A percentile compares a stretch with the other conserved stretches of the same genome.
Evolutionary conservation across 169 alveolate species (phyloP).

Genomic region (Plasmodium inui): DNA sequence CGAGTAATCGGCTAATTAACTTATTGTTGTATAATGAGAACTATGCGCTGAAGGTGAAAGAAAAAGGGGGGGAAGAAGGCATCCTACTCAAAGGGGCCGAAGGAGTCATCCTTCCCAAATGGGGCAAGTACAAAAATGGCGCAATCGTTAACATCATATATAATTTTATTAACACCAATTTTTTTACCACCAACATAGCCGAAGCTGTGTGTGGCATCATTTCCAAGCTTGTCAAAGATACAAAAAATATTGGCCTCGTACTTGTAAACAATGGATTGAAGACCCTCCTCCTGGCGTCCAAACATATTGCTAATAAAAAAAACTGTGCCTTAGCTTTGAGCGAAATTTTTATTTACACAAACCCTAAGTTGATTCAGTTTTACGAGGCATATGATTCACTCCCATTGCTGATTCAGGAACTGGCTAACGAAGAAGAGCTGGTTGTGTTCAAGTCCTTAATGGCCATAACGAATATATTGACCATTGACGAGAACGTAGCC

Average conservation of each 20-base stretch:
- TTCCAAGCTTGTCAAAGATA: constrained; percentile 43
- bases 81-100: neutral
- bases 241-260: constrained; percentile 48
- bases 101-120: neutral
- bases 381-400: constrained; percentile 76
- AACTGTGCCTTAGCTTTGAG: constrained; percentile 64
- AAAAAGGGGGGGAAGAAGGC: neutral
- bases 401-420: constrained; percentile 52
- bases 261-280: constrained; percentile 70
- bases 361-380: constrained; percentile 69
- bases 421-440: constrained; percentile 49
- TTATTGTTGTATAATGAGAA: constrained; percentile 56
- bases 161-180: constrained; percentile 64
- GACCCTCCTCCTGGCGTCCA: constrained; percentile 40
- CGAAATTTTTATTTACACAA: constrained; percentile 71
- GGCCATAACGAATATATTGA: constrained; percentile 74
- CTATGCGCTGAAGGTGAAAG: constrained; percentile 5
- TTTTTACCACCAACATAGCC: constrained; percentile 69
- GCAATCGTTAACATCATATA: constrained; percentile 58
- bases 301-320: constrained; percentile 58
- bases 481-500: constrained; percentile 72
- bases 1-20: constrained; percentile 32
- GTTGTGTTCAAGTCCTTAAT: constrained; percentile 52
- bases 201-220: constrained; percentile 62
- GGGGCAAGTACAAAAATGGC: constrained; percentile 44